phyloP scores from a whole-genome alignment of 2,329 filamentous ascomycete genomes.

The Phaeosphaeriaceae sp. region DNA sequence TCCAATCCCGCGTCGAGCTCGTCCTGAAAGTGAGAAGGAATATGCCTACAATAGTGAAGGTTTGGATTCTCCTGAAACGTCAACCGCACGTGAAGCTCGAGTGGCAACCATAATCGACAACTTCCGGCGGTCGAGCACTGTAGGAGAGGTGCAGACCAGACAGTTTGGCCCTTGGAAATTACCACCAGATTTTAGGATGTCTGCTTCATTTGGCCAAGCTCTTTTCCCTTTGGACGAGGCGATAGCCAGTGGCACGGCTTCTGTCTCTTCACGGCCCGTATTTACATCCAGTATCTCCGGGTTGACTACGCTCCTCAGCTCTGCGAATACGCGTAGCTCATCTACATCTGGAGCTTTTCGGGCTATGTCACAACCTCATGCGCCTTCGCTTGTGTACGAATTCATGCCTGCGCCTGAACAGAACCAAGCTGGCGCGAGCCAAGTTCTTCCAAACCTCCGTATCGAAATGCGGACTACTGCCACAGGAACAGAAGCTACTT shows the following conservation, averaged over 20 bases:
- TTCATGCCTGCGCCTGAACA: slow-evolving; percentile 31
- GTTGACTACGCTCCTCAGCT: slow-evolving; percentile 27
- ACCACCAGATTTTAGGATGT: slow-evolving; percentile 17
- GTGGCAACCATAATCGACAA: background rate
- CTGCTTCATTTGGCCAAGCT: slow-evolving; percentile 32
- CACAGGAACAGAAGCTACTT: slow-evolving; percentile 12
- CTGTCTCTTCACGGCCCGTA: slow-evolving; percentile 7
- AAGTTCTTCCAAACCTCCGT: slow-evolving; percentile 31
- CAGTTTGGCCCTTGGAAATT: background rate
- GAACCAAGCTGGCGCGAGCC: slow-evolving; percentile 6
- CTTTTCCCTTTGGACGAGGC: slow-evolving; percentile 27
- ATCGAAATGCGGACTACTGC: slow-evolving; percentile 29
- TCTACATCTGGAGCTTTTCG: slow-evolving; percentile 2
- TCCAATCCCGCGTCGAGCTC: slow-evolving; percentile 14
- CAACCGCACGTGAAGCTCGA: background rate
- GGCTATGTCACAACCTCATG: slow-evolving; percentile 9
- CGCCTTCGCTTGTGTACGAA: slow-evolving; percentile 29
- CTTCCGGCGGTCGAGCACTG: background rate
- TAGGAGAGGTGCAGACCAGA: background rate
- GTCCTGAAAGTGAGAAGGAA: slow-evolving; percentile 3
- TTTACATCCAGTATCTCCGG: slow-evolving; percentile 32
- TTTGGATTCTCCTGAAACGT: background rate
- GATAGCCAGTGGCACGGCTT: slow-evolving; percentile 1
- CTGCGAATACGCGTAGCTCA: slow-evolving; percentile 1
- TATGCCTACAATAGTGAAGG: background rate